Conservation (phyloP, 345 rosid species). For the Salix arbutifolia region DNA sequence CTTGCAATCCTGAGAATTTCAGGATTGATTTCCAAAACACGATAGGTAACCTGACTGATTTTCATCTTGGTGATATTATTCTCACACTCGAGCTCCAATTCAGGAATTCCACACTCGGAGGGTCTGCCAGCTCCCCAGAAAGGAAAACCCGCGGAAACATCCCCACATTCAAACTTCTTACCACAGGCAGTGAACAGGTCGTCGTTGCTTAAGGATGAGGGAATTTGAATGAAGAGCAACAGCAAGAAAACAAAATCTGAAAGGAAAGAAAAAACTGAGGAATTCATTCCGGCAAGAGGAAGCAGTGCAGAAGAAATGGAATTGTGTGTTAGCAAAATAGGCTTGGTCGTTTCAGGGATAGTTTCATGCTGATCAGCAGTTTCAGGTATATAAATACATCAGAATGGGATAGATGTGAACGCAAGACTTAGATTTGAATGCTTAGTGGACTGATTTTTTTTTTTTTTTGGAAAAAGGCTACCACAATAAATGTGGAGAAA, state of each 20-base stretch:
- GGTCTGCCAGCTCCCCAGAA: slow-evolving; percentile 32
- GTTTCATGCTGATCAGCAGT: background rate
- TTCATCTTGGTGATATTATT: background rate
- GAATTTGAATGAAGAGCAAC: background rate
- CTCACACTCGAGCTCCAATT: slow-evolving; percentile 29
- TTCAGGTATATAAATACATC: background rate
- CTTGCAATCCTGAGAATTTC: slow-evolving; percentile 21
- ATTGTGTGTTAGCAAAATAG: too few species aligned
- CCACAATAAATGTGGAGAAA: too few species aligned
- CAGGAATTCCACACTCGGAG: slow-evolving; percentile 20
- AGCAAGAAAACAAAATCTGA: background rate
- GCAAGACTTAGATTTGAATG: too few species aligned
- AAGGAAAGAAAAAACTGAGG: background rate
- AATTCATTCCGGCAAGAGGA: background rate
- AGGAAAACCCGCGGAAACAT: slow-evolving; percentile 29
- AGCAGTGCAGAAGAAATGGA: too few species aligned
- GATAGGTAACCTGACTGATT: slow-evolving; percentile 13
- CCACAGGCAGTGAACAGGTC: slow-evolving; percentile 3
- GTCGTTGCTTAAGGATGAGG: background rate
- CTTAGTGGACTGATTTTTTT: too few species aligned
- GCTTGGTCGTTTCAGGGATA: background rate
- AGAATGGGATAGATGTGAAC: background rate
- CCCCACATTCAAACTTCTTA: slow-evolving; percentile 26
- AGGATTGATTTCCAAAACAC: slow-evolving; percentile 11
- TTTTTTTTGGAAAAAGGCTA: too few species aligned